phyloP scores from a whole-genome alignment of 2,329 filamentous ascomycete species.

The Arachnopeziza araneosa region DNA sequence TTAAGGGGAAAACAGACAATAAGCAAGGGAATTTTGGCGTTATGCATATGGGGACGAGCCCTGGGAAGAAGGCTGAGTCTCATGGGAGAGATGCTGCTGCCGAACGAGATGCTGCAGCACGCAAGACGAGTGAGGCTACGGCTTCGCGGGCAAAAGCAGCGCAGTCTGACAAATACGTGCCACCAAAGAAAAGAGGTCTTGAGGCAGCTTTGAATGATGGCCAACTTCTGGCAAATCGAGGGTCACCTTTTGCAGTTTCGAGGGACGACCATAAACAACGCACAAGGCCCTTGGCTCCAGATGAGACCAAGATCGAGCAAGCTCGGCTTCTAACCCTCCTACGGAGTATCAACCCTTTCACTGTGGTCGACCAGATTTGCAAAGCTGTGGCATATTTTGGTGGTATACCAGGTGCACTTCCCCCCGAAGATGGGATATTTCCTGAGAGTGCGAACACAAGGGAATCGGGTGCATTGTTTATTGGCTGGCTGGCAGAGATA shows the following conservation, averaged over 20 bases:
- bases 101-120: conserved; percentile 50
- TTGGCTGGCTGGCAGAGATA: conserved; percentile 59
- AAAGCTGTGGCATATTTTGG: conserved; percentile 60
- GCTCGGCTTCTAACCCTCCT: conserved; percentile 53
- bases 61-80: conserved; percentile 32
- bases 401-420: conserved; percentile 49
- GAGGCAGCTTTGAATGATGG: conserved; percentile 21
- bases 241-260: conserved; percentile 22
- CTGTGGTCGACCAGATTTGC: conserved; percentile 57
- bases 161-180: conserved; percentile 48
- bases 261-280: conserved; percentile 25
- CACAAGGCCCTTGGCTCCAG: conserved; percentile 34
- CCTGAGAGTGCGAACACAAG: conserved; percentile 51
- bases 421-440: conserved; percentile 45
- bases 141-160: conserved; percentile 52
- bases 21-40: conserved; percentile 57
- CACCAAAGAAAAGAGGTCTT: conserved; percentile 33
- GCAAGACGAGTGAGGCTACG: conserved; percentile 57
- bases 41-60: conserved; percentile 52
- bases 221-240: conserved; percentile 12
- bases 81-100: conserved; percentile 40
- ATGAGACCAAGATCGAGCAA: conserved; percentile 54
- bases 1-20: conserved; percentile 52
- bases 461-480: conserved; percentile 51
- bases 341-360: conserved; percentile 47